Conservation (phyloP, 1,284 basidiomycete species). For the Boletus mariae region DNA sequence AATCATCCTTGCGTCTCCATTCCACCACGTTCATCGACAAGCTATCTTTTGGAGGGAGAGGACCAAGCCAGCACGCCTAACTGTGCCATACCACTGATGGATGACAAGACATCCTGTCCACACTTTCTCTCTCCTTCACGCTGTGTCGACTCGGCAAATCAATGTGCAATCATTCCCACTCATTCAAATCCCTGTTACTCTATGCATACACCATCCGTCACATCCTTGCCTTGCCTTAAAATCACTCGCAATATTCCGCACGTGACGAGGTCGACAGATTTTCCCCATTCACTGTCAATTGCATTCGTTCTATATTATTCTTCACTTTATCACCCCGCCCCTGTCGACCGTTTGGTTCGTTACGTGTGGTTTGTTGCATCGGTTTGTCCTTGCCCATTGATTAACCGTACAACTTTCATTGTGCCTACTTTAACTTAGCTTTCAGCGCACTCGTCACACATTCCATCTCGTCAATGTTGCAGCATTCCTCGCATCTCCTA, state of each 20-base stretch:
- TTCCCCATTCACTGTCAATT: slow-evolving; percentile 34
- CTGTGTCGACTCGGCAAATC: slow-evolving; percentile 32
- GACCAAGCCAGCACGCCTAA: slow-evolving; percentile 12
- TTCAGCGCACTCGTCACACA: slow-evolving; percentile 35
- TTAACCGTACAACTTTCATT: slow-evolving; percentile 28
- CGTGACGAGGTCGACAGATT: slow-evolving; percentile 44
- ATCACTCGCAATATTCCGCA: slow-evolving; percentile 34
- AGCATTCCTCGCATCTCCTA: slow-evolving; percentile 41
- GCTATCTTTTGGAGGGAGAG: slow-evolving; percentile 38
- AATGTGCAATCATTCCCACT: slow-evolving; percentile 45
- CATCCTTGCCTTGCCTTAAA: slow-evolving; percentile 40
- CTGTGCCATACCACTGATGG: slow-evolving; percentile 28
- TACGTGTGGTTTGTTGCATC: slow-evolving; percentile 35
- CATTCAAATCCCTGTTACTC: slow-evolving; percentile 44
- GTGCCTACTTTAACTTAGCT: slow-evolving; percentile 33
- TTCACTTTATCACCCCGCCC: slow-evolving; percentile 60
- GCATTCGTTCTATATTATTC: slow-evolving; percentile 70
- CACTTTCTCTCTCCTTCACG: slow-evolving; percentile 22
- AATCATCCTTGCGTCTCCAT: slow-evolving; percentile 50
- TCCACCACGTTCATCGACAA: slow-evolving; percentile 45
- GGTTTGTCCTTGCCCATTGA: slow-evolving; percentile 29
- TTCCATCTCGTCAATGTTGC: slow-evolving; percentile 47
- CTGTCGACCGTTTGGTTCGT: slow-evolving; percentile 37
- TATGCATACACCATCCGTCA: slow-evolving; percentile 47
- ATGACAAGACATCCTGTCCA: slow-evolving; percentile 8